Conservation (phyloP, 2,329 filamentous ascomycete genomes). For the Hypoxylon rubiginosum region DNA sequence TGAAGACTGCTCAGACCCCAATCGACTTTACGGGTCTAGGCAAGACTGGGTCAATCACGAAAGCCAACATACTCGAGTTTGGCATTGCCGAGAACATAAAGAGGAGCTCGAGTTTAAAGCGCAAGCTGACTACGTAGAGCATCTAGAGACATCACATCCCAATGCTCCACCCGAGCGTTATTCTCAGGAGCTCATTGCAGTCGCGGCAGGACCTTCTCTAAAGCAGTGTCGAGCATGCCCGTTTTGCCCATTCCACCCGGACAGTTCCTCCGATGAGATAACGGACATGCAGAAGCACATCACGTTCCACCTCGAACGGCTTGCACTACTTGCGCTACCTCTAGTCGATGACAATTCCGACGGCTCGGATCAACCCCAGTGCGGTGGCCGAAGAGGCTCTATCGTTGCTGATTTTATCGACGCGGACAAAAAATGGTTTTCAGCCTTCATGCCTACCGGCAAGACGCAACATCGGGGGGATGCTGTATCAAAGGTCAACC, state of each 20-base stretch:
- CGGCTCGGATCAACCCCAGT: background rate
- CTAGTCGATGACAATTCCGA: background rate
- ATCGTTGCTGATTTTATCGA: background rate
- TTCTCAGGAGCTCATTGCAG: background rate
- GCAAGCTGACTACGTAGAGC: slow-evolving; percentile 16
- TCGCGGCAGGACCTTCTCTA: background rate
- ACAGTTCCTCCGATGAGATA: too few relatives aligned
- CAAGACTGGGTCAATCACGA: slow-evolving; percentile 41
- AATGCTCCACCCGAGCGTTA: background rate
- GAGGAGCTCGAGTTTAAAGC: slow-evolving; percentile 29
- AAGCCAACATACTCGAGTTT: slow-evolving; percentile 31
- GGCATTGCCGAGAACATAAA: slow-evolving; percentile 29
- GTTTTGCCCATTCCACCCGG: background rate
- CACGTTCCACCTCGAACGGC: background rate
- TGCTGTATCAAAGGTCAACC: background rate
- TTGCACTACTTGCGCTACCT: background rate
- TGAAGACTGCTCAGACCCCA: slow-evolving; percentile 32
- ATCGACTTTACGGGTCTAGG: slow-evolving; percentile 26
- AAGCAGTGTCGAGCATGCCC: background rate
- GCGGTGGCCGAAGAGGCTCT: background rate
- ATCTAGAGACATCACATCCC: slow-evolving; percentile 5
- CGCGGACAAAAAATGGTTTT: background rate
- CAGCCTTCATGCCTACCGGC: background rate
- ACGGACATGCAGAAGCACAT: slow-evolving; percentile 4
- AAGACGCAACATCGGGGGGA: background rate